Evolutionary conservation across 179 eudicot genomes (phyloP).

Genomic region (Pouteria campechiana): DNA sequence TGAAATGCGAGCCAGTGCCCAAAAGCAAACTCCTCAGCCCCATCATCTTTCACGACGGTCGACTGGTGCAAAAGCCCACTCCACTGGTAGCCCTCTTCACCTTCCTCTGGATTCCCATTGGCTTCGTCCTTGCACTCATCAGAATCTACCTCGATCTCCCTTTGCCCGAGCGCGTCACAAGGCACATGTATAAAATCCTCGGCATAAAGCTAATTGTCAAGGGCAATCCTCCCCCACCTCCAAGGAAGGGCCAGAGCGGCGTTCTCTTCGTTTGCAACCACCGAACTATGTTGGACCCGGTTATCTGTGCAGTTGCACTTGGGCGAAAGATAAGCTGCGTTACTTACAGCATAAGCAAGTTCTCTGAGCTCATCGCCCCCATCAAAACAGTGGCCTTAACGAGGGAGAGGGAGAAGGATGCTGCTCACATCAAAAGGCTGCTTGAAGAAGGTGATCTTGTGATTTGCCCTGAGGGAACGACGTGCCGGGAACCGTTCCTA

Average conservation of each 20-base stretch:
- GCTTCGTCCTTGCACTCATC: slow-evolving; percentile 39
- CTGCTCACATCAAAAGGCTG: slow-evolving; percentile 37
- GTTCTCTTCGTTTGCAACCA: slow-evolving; percentile 71
- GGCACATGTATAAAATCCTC: slow-evolving; percentile 38
- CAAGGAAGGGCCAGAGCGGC: slow-evolving; percentile 31
- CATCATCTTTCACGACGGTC: slow-evolving; percentile 71
- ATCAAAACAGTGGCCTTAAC: slow-evolving; percentile 71
- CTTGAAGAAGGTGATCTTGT: slow-evolving; percentile 73
- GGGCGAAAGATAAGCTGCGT: slow-evolving; percentile 60
- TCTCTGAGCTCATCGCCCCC: slow-evolving; percentile 66
- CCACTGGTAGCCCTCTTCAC: slow-evolving; percentile 50
- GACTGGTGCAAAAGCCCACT: slow-evolving; percentile 63
- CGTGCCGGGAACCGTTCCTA: slow-evolving; percentile 67
- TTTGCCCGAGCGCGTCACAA: slow-evolving; percentile 34
- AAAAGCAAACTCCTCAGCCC: slow-evolving; percentile 47
- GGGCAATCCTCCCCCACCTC: slow-evolving; percentile 74
- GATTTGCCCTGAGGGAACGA: slow-evolving; percentile 82
- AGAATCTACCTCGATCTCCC: slow-evolving; percentile 47
- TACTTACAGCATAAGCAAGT: slow-evolving; percentile 66
- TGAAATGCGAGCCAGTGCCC: slow-evolving; percentile 35
- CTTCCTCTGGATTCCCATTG: slow-evolving; percentile 72
- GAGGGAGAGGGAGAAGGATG: slow-evolving; percentile 62
- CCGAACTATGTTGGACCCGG: slow-evolving; percentile 61
- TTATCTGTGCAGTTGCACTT: slow-evolving; percentile 49
- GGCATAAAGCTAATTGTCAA: slow-evolving; percentile 59